A percentile compares a stretch with the other conserved stretches of the same genome.
These are phyloP conservation scores for Prinsepia uniflora DNA, from an alignment of 306 rosid genomes.

Conservation along the genomic window DNA sequence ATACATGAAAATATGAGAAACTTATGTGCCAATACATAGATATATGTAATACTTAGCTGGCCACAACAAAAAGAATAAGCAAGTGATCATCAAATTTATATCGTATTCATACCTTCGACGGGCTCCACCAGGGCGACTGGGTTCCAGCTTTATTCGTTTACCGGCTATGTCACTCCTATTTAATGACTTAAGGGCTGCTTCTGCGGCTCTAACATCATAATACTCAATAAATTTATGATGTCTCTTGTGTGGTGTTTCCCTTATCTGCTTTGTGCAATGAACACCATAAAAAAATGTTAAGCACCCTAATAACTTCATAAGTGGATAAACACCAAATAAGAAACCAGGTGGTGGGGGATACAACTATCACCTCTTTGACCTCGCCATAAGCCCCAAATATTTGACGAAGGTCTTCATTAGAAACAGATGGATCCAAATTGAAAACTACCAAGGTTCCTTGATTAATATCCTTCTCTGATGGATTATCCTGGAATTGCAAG, in stretches of 20 bases:
- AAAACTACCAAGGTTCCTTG: constrained; percentile 95
- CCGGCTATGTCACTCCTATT: constrained; percentile 93
- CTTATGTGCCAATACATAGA: constrained; percentile 5
- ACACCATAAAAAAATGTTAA: constrained; percentile 13
- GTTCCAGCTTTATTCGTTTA: constrained; percentile 92
- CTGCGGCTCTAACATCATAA: constrained; percentile 87
- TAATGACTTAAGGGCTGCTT: constrained; percentile 83
- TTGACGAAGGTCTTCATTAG: constrained; percentile 84
- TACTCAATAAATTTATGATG: constrained; percentile 89
- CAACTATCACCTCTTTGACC: constrained; percentile 75
- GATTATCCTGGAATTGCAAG: constrained; percentile 60
- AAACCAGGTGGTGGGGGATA: constrained; percentile 1
- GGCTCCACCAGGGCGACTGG: constrained; percentile 99
- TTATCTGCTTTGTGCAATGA: constrained; percentile 53
- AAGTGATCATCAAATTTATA: neutral
- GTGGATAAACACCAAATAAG: neutral
- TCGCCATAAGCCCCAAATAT: constrained; percentile 91
- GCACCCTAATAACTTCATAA: neutral
- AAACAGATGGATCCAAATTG: constrained; percentile 87
- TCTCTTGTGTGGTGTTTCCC: constrained; percentile 94
- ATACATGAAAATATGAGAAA: neutral
- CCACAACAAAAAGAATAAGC: neutral
- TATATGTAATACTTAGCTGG: neutral
- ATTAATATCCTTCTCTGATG: constrained; percentile 85
- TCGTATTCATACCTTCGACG: constrained; percentile 69